Percentiles rank a stretch among this genome's conserved stretches.
Evolutionary conservation across 2,329 filamentous ascomycete genomes (phyloP).

Genomic region (Paraphoma chrysanthemicola): DNA sequence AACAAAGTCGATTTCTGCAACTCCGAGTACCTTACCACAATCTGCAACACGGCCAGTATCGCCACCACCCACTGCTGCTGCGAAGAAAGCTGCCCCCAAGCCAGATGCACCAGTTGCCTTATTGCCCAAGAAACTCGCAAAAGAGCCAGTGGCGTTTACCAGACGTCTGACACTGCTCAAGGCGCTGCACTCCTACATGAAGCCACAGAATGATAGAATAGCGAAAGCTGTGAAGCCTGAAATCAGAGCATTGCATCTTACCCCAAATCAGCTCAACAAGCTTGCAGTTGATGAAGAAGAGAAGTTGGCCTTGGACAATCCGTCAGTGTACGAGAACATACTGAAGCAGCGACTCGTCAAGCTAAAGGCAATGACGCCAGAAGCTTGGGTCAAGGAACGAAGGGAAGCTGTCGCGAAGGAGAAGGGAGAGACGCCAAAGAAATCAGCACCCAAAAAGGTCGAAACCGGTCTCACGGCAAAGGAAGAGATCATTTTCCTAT

Average conservation of each 20-base stretch:
- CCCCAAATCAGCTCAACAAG: conserved; percentile 71
- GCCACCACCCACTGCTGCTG: conserved; percentile 33
- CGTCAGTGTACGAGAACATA: conserved; percentile 78
- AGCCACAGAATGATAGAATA: conserved; percentile 70
- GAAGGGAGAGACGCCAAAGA: conserved; percentile 40
- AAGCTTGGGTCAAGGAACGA: conserved; percentile 74
- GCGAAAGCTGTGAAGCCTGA: conserved; percentile 59
- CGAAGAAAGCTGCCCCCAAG: conserved; percentile 15
- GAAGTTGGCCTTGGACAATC: conserved; percentile 70
- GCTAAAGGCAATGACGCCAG: conserved; percentile 75
- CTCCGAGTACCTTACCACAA: conserved; percentile 15
- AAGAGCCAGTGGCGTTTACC: conserved; percentile 50
- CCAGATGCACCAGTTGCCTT: conserved; percentile 59
- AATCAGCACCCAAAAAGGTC: conserved; percentile 60
- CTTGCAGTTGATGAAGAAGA: conserved; percentile 81
- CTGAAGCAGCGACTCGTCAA: conserved; percentile 81
- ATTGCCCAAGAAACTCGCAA: conserved; percentile 70
- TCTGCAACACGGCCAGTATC: conserved; percentile 40
- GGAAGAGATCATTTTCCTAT: conserved; percentile 64
- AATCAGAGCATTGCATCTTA: conserved; percentile 64
- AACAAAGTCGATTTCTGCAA: conserved; percentile 1
- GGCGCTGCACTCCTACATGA: conserved; percentile 69
- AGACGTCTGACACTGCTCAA: conserved; percentile 56
- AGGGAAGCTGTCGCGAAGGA: conserved; percentile 37
- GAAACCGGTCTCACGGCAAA: conserved; percentile 71